These are phyloP conservation scores for Geotrichum citri-aurantii DNA, from an alignment of 1,139 yeast species.

Conservation along the genomic window DNA sequence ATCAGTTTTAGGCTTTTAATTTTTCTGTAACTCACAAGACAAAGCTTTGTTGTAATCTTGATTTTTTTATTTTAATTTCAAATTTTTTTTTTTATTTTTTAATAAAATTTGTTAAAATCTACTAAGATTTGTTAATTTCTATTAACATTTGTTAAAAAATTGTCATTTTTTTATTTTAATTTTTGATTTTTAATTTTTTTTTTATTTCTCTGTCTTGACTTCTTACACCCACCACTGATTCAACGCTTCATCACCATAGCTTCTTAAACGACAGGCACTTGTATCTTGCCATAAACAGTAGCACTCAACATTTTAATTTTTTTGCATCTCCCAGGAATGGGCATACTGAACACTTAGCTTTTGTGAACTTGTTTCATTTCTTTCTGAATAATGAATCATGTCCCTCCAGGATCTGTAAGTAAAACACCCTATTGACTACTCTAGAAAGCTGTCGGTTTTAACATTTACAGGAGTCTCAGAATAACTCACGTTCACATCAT, in stretches of 20 bases:
- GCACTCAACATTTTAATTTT: background rate
- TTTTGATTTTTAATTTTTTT: background rate
- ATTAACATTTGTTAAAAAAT: no score
- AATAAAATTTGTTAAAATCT: no score
- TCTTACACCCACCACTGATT: background rate
- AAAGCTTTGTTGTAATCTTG: no score
- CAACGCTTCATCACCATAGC: background rate
- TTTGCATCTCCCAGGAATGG: background rate
- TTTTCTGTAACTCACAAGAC: no score
- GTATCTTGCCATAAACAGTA: background rate
- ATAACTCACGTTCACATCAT: background rate
- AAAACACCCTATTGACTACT: no score
- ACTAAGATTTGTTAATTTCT: no score
- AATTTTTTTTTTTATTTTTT: no score
- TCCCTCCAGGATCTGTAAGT: background rate
- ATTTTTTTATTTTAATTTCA: no score
- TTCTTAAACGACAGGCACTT: background rate
- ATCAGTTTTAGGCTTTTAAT: background rate
- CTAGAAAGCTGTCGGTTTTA: background rate
- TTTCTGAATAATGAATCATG: background rate
- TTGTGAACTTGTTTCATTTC: background rate
- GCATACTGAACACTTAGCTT: background rate
- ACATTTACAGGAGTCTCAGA: background rate
- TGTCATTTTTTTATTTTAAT: no score
- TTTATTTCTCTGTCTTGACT: background rate